phyloP scores from a whole-genome alignment of 169 alveolate species.

The Plasmodium falciparum region DNA sequence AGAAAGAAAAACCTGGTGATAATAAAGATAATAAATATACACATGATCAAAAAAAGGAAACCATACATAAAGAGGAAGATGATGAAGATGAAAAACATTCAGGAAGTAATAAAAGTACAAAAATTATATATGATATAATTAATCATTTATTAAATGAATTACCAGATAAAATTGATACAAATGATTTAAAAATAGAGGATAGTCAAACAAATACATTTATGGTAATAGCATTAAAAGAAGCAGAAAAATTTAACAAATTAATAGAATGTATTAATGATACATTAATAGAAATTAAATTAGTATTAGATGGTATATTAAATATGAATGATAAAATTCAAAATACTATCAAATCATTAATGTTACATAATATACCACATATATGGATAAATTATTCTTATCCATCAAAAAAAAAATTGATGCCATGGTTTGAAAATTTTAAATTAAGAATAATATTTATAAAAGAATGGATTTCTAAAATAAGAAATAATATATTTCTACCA shows the following conservation, averaged over 20 bases:
- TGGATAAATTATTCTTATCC: conserved; percentile 69
- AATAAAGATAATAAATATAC: background rate
- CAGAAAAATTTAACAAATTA: conserved; percentile 50
- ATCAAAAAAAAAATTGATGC: conserved; percentile 60
- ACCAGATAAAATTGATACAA: conserved; percentile 87
- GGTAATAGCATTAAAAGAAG: conserved; percentile 75
- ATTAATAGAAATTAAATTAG: conserved; percentile 60
- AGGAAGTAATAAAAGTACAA: conserved; percentile 88
- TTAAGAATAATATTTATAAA: conserved; percentile 67
- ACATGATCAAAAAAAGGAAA: background rate
- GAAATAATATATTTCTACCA: conserved; percentile 37
- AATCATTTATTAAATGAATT: conserved; percentile 86
- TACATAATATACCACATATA: conserved; percentile 66
- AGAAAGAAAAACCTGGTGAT: background rate
- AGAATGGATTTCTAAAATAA: conserved; percentile 67
- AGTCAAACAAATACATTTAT: conserved; percentile 76
- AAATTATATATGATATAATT: conserved; percentile 87
- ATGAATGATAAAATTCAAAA: conserved; percentile 60
- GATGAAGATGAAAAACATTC: conserved; percentile 80
- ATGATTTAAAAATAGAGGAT: conserved; percentile 76
- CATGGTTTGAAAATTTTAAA: conserved; percentile 72
- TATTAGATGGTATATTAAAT: conserved; percentile 55
- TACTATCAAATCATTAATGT: conserved; percentile 45
- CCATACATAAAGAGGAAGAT: conserved; percentile 9
- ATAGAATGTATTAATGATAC: conserved; percentile 64